Conservation (phyloP, 306 rosid genomes). For the Vachellia pachyceras region DNA sequence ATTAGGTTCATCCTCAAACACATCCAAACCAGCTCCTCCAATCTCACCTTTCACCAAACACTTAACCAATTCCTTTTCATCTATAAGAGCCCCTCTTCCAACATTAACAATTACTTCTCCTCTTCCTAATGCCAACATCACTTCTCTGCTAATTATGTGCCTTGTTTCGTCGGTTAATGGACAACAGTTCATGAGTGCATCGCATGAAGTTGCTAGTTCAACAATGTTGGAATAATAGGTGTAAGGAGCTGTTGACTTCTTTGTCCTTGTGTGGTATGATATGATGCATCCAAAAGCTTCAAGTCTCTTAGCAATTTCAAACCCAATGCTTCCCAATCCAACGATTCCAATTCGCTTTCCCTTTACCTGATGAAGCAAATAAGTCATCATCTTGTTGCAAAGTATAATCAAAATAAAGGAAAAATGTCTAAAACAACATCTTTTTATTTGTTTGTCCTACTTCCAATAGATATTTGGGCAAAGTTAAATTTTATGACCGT, state of each 20-base stretch:
- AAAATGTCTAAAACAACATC: too few relatives aligned
- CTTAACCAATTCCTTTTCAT: constrained; percentile 51
- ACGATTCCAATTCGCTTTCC: constrained; percentile 1
- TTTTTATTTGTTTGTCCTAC: too few relatives aligned
- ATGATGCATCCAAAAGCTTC: background rate
- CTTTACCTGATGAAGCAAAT: background rate
- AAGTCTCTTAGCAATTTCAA: background rate
- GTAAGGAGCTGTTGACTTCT: background rate
- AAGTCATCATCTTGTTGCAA: background rate
- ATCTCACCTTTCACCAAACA: constrained; percentile 44
- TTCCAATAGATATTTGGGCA: too few relatives aligned
- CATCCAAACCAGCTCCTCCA: constrained; percentile 56
- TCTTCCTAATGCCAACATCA: constrained; percentile 41
- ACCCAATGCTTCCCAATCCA: constrained; percentile 7
- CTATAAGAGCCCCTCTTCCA: constrained; percentile 44
- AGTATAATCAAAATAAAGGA: background rate
- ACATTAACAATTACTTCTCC: constrained; percentile 50
- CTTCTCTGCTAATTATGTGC: constrained; percentile 41
- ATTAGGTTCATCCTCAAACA: constrained; percentile 55
- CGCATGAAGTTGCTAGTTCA: constrained; percentile 43
- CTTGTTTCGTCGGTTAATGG: constrained; percentile 34
- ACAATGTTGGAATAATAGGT: background rate
- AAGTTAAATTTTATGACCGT: too few relatives aligned
- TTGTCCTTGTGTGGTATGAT: background rate
- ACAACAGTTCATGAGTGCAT: constrained; percentile 45